Evolutionary conservation across 148 eudicot genomes (phyloP), one percentile per base, ranked within the genome.

Genomic region (Rhododendron ferrugineum): DNA sequence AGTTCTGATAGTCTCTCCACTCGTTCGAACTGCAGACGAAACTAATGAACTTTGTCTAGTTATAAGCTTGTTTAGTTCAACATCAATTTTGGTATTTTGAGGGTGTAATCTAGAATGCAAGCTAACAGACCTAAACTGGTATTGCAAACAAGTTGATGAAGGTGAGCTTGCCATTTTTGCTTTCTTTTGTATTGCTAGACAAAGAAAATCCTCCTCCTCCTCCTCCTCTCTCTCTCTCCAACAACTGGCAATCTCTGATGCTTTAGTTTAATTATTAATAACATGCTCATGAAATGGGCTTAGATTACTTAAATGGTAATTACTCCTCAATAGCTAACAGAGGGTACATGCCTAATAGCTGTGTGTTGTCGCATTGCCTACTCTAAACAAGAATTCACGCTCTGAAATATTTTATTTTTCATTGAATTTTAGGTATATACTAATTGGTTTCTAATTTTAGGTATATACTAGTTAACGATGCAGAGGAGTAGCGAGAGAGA

Each of bases 81-180:
- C 73, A 80, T 95, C 94, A 40, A 92, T 80, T 72, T 78, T 87
- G 3, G 56, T 84, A 18, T 78, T 78, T 15, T 86, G 85, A 3
- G 89, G 86, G 64, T 81, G 82, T 78, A 89, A 76, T 78, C 90
- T 89, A 30, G 91, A 85, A 6, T 91, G 93, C 72, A 90, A 84
- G 79, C 94, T 92, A n/a, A 89, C 79, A 46, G 95, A 93, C 83
- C 93, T 32, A 60, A 82, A 22, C 64, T 90, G 93, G 40, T 74
- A 74, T 4, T 78, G 85, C 34, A 79, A 36, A 36, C 68, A 58
- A 37, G 18, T 49, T 28, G 56, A 78, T 28, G 86, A 74, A 11
- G 86, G 44, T 14, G 85, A 82, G 30, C 46, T 40, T 75, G 44
- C 52, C 52, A 1, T 28, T 50, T 66, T n/a, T 66, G 34, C 36